A percentile compares a stretch with the other conserved stretches of the same genome.
Evolutionary conservation across 192 early-diverging fungal genomes (phyloP).

Genomic region (Entomortierella parvispora): DNA sequence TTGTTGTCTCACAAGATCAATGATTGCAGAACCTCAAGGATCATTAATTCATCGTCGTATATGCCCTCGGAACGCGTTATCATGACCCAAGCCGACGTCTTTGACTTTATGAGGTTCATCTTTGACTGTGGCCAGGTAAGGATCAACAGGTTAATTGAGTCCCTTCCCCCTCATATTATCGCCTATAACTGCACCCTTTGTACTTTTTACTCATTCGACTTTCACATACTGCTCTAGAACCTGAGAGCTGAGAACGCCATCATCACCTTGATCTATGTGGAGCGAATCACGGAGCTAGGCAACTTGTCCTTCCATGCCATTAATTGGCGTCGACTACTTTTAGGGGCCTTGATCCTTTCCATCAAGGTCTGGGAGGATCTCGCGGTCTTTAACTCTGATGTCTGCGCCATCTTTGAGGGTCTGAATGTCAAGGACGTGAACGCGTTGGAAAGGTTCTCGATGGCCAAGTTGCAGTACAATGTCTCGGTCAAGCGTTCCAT

Average conservation of each 20-base stretch:
- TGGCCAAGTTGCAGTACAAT: slow-evolving; percentile 70
- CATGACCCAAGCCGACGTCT: slow-evolving; percentile 62
- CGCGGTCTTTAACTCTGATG: slow-evolving; percentile 87
- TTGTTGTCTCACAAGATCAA: slow-evolving; percentile 32
- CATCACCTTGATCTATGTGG: slow-evolving; percentile 73
- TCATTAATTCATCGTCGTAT: slow-evolving; percentile 46
- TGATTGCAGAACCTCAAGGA: slow-evolving; percentile 40
- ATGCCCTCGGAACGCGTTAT: slow-evolving; percentile 19
- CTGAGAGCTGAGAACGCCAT: slow-evolving; percentile 69
- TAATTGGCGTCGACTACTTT: slow-evolving; percentile 59
- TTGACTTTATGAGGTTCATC: slow-evolving; percentile 70
- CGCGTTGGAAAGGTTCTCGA: slow-evolving; percentile 71
- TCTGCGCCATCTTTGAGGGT: slow-evolving; percentile 80
- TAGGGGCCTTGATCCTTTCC: slow-evolving; percentile 77
- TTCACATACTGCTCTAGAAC: slow-evolving; percentile 19
- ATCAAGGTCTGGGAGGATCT: slow-evolving; percentile 91
- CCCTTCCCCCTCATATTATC: background rate
- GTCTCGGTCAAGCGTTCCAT: slow-evolving; percentile 73
- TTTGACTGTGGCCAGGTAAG: slow-evolving; percentile 69
- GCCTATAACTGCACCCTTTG: background rate
- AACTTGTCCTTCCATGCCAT: slow-evolving; percentile 64
- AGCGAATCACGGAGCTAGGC: slow-evolving; percentile 73
- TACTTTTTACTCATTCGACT: background rate
- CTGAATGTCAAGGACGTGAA: slow-evolving; percentile 76
- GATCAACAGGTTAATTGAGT: background rate